Evolutionary conservation across 129 eudicot species (phyloP).

Genomic region (Escallonia rubra): DNA sequence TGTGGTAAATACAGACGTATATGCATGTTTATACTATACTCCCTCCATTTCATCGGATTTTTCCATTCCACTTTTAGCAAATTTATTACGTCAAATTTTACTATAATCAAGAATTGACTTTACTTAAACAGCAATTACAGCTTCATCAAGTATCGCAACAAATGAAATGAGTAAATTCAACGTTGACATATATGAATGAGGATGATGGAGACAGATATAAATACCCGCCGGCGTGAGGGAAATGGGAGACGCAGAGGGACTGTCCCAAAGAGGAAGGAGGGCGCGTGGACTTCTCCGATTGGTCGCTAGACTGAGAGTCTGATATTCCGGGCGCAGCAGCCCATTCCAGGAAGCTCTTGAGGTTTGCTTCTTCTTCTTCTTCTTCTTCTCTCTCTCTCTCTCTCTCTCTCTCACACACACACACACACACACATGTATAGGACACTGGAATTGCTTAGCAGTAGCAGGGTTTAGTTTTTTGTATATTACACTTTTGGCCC

Average conservation of each 20-base stretch:
- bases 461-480: neutral
- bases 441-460: neutral
- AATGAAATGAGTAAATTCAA: neutral
- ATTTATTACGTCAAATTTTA: neutral
- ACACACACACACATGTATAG: too few relatives aligned
- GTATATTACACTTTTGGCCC: neutral
- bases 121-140: neutral
- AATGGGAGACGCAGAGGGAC: conserved; percentile 24
- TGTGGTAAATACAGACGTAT: neutral
- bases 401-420: neutral
- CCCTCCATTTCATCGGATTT: too few relatives aligned
- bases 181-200: neutral
- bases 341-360: conserved; percentile 31
- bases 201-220: too few relatives aligned
- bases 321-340: conserved; percentile 25
- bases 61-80: too few relatives aligned
- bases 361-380: conserved; percentile 16
- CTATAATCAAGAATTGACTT: too few relatives aligned
- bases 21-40: neutral
- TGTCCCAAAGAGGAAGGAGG: conserved; percentile 42
- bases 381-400: neutral
- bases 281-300: neutral
- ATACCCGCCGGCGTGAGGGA: conserved; percentile 49
- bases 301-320: conserved; percentile 15
- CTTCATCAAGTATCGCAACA: neutral